Percentiles rank a stretch among this genome's conserved stretches.
phyloP scores from a whole-genome alignment of 495 filamentous ascomycete species.

The Hyaloscypha variabilis region DNA sequence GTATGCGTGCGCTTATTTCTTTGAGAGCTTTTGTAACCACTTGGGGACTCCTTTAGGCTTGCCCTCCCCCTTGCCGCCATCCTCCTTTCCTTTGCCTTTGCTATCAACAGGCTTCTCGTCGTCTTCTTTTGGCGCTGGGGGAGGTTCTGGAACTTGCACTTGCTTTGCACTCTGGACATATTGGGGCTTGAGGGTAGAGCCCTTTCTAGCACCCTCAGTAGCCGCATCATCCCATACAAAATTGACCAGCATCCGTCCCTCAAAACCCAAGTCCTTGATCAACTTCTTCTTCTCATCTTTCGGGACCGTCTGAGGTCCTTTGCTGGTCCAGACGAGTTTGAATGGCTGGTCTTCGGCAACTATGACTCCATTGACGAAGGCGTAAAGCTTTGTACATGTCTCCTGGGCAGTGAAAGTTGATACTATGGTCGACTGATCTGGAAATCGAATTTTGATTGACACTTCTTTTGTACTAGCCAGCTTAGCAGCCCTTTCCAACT shows the following conservation, averaged over 20 bases:
- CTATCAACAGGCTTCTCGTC: slow-evolving; percentile 12
- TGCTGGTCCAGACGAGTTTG: slow-evolving; percentile 40
- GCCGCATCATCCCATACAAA: slow-evolving; percentile 72
- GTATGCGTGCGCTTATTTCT: slow-evolving; percentile 47
- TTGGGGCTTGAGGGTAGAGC: slow-evolving; percentile 62
- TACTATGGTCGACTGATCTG: slow-evolving; percentile 75
- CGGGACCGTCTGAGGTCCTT: slow-evolving; percentile 35
- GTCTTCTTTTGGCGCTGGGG: slow-evolving; percentile 45
- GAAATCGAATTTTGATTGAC: slow-evolving; percentile 81
- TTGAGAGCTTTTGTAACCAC: slow-evolving; percentile 64
- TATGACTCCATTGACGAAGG: slow-evolving; percentile 60
- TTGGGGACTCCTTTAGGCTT: slow-evolving; percentile 61
- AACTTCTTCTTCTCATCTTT: slow-evolving; percentile 54
- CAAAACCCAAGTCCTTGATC: slow-evolving; percentile 71
- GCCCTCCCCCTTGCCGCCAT: slow-evolving; percentile 31
- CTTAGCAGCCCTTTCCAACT: slow-evolving; percentile 58
- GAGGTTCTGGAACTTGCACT: slow-evolving; percentile 51
- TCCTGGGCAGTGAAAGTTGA: slow-evolving; percentile 64
- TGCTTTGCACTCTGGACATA: slow-evolving; percentile 67
- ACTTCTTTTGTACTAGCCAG: slow-evolving; percentile 68
- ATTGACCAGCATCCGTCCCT: slow-evolving; percentile 71
- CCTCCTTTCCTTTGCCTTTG: slow-evolving; percentile 38
- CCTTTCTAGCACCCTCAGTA: slow-evolving; percentile 46
- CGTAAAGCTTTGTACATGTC: slow-evolving; percentile 67
- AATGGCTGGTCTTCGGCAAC: slow-evolving; percentile 49